Percentiles rank a stretch among this genome's conserved stretches.
These are phyloP conservation scores for Camellia japonica DNA, from an alignment of 148 eudicot species.

Conservation along the genomic window DNA sequence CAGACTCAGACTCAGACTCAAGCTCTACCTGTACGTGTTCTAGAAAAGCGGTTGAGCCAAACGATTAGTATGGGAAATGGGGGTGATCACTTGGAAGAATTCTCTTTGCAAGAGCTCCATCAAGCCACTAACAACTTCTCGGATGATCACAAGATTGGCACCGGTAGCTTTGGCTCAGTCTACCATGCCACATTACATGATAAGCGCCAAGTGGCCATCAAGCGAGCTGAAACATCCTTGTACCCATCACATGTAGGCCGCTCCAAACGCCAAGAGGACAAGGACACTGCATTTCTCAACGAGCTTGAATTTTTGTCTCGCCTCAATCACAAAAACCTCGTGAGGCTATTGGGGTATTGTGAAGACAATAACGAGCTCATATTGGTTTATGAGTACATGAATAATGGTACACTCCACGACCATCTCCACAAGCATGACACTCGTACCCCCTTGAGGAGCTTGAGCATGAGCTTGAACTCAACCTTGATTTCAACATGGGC, in stretches of 20 bases:
- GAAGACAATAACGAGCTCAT: slow-evolving; percentile 64
- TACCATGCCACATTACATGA: slow-evolving; percentile 54
- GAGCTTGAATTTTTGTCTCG: slow-evolving; percentile 76
- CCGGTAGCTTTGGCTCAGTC: slow-evolving; percentile 84
- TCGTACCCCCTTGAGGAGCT: slow-evolving; percentile 17
- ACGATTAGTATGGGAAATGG: slow-evolving; percentile 53
- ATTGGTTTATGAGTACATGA: slow-evolving; percentile 73
- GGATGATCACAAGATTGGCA: slow-evolving; percentile 55
- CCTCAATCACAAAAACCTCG: slow-evolving; percentile 84
- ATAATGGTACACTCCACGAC: slow-evolving; percentile 65
- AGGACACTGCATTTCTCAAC: slow-evolving; percentile 59
- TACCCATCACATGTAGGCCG: slow-evolving; percentile 13
- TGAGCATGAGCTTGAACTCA: too few species aligned
- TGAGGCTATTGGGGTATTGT: slow-evolving; percentile 59
- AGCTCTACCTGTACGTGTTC: neutral
- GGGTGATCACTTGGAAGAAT: slow-evolving; percentile 54
- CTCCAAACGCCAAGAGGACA: slow-evolving; percentile 54
- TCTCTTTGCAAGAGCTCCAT: slow-evolving; percentile 44
- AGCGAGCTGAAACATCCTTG: slow-evolving; percentile 49
- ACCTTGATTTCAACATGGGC: slow-evolving; percentile 52
- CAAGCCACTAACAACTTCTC: slow-evolving; percentile 68
- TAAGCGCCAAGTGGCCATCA: slow-evolving; percentile 67
- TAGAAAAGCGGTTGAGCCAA: slow-evolving; percentile 70
- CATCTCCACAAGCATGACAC: slow-evolving; percentile 58
- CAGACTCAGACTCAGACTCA: too few species aligned